Percentiles rank a stretch among this genome's conserved stretches.
These are phyloP conservation scores for Petunia secreta DNA, from an alignment of 257 asterid species.

Conservation along the genomic window DNA sequence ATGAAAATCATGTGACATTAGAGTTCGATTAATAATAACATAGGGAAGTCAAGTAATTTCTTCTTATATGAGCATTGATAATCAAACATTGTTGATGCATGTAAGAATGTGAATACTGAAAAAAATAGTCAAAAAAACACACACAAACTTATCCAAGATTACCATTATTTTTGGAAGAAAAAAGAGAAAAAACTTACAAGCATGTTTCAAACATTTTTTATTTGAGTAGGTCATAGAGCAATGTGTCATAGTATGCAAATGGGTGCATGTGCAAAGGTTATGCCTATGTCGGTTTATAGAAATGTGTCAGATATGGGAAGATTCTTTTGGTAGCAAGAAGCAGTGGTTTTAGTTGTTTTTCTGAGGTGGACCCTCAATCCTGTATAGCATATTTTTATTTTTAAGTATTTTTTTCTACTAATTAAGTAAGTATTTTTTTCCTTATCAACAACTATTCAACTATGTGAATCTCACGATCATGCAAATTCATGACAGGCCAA, in stretches of 20 bases:
- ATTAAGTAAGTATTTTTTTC: neutral
- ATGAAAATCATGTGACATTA: no score
- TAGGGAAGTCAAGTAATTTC: no score
- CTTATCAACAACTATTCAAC: no score
- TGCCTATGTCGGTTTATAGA: slow-evolving; percentile 9
- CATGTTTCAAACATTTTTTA: neutral
- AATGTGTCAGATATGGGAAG: slow-evolving; percentile 13
- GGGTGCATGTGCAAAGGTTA: slow-evolving; percentile 24
- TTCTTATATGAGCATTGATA: no score
- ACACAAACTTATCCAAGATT: neutral
- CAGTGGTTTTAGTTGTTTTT: slow-evolving; percentile 5
- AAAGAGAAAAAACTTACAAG: neutral
- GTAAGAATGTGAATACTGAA: no score
- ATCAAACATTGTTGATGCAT: no score
- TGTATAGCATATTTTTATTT: neutral
- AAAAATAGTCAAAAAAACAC: neutral
- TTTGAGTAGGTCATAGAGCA: neutral
- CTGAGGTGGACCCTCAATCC: neutral
- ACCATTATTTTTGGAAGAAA: neutral
- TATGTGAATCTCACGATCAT: no score
- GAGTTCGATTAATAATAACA: no score
- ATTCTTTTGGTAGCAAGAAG: neutral
- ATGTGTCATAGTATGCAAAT: slow-evolving; percentile 14
- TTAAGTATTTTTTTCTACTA: neutral
- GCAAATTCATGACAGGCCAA: no score